Base-by-base conservation (phyloP, 306 rosid species). In the Gleditsia sinensis region DNA sequence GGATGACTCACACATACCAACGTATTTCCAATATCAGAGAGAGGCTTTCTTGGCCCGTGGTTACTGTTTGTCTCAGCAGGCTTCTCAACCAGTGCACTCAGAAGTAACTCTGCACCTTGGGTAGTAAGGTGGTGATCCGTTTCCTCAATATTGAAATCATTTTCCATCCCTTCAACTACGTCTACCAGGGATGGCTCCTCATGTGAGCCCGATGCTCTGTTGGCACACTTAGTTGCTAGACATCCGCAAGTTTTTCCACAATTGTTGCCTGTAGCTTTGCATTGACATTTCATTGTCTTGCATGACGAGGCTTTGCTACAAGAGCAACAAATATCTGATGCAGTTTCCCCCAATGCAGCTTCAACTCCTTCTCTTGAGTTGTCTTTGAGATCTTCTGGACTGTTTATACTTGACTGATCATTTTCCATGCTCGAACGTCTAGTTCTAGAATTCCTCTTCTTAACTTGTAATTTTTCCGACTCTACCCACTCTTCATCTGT, bases 41-140 rank as follows among this genome's bases (percentile, higher is more conserved):
- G 86, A 48, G 98, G 83, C 71, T 82, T 89, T 78, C 97, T 83
- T 30, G 69, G 37, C 37, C 34, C 84, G 49, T 51, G 88, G 58
- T 77, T 90, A 42, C 60, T 83, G 80, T 69, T 74, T 42, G 83
- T 76, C 77, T 65, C 90, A 0, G 60, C 67, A 24, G 85, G 80
- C 70, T 79, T 86, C 67, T 83, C 94, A 36, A 46, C 87, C 39
- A 93, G 69, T 24, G 97, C 96, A 70, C 72, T 89, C 61, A 87
- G 93, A 69, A 93, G 96, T 43, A 93, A 78, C 83, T 69, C 85
- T 60, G 97, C 96, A 32, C 98, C 98, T 32, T 91, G 89, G 77
- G 92, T 82, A 67, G 77, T 91, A 73, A 92, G 96, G 43, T 48
- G 72, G 14, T 17, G 79, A 28, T 86, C 64, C n/a, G 75, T 53